Evolutionary conservation across 2,329 filamentous ascomycete genomes (phyloP), one percentile per base, ranked within the genome.

Genomic region (Pseudogymnoascus sp.): DNA sequence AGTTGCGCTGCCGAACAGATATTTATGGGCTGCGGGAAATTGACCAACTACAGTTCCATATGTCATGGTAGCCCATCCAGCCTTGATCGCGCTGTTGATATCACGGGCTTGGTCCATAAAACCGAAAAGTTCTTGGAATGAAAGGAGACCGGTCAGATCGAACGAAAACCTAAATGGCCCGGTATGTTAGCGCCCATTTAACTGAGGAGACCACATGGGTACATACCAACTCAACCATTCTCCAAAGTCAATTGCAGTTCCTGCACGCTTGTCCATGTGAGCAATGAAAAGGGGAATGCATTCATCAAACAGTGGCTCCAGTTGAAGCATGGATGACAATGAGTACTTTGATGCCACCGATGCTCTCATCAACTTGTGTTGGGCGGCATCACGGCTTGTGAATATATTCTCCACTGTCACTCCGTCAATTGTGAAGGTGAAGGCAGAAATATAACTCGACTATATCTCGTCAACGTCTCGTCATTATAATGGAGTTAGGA

Each of bases 91-190:
- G 18, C 37, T 28, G 6, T 60, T 38, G 25, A 64, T 38, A 38
- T 64, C 58, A 6, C 60, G 25, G 8, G 41, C 25, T 37, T 61
- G 11, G 9, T 63, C 61, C 57, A 65, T 50, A 36, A 63, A 65
- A 1, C 63, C 60, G 47, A 64, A 63, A 11, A 25, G 25, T 2
- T 37, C 18, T 11, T 50, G 37, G 33, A 65, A 62, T 20, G 64
- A 62, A n/a, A 63, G 39, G 2, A 41, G 38, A 4, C 60, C 64
- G 33, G 64, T 57, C 9, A 61, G 58, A 28, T 65, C 64, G 20
- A 63, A 62, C 11, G 63, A 63, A 38, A 61, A 64, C 41, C 43
- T 58, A 38, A 28, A 12, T 60, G 60, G 6, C 15, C 22, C 22
- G 47, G 7, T 7, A 28, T 14, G n/a, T 33, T 9, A 38, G 22